Evolutionary conservation across 2,329 filamentous ascomycete species (phyloP).

Genomic region (Podosphaera aphanis): DNA sequence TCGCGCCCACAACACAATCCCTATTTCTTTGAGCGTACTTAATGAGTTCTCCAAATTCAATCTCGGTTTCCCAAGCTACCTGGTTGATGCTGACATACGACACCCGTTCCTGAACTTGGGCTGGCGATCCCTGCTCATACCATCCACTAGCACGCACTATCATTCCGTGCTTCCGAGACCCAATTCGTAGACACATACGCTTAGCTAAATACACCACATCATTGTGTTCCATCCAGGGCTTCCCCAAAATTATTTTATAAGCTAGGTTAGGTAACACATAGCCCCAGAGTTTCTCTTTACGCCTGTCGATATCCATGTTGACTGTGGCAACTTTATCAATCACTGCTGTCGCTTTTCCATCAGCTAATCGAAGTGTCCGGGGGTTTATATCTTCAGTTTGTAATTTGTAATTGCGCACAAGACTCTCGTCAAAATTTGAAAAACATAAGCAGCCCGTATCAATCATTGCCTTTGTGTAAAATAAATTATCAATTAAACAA

Average conservation of each 20-base stretch:
- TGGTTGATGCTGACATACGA: neutral
- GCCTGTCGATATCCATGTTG: neutral
- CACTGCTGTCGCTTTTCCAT: neutral
- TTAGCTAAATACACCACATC: neutral
- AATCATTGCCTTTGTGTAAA: neutral
- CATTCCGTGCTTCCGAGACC: neutral
- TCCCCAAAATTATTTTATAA: neutral
- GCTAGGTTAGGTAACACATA: slow-evolving; percentile 1
- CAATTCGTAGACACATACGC: neutral
- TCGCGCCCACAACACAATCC: too few species aligned
- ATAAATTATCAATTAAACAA: neutral
- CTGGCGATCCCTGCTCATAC: neutral
- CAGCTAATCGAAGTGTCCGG: neutral
- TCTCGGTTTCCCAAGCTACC: too few species aligned
- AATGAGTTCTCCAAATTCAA: too few species aligned
- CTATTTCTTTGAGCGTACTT: too few species aligned
- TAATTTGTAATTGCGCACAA: neutral
- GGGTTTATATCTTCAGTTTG: neutral
- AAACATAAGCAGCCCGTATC: neutral
- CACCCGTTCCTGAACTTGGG: neutral
- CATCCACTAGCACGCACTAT: too few species aligned
- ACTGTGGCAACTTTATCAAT: neutral
- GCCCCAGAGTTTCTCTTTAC: neutral
- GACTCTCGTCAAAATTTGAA: neutral
- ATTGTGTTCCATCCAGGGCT: neutral